Evolutionary conservation across 2,329 filamentous ascomycete species (phyloP), one percentile per base, ranked within the genome.

Genomic region (Fusarium albidum): DNA sequence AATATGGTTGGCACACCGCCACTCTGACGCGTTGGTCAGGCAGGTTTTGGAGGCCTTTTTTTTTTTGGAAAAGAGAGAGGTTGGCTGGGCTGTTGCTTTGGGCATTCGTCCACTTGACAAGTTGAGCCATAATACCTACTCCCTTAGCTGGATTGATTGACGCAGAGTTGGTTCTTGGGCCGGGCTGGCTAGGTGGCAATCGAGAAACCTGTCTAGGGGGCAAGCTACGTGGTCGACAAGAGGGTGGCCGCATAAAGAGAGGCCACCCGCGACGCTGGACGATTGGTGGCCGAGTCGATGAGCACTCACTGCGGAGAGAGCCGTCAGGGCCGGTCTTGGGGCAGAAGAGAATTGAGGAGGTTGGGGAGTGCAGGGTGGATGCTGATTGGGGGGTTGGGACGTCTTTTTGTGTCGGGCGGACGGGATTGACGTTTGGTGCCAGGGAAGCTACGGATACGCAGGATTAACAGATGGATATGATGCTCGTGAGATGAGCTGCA

Each of bases 221-320:
- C 9, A 21, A 46, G 52, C 55, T 63, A 60, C 45, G 62, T 57
- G 54, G 52, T 45, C 39, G 38, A n/a, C n/a, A 33, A 28, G 50
- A 55, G 53, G 52, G 53, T 44, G 64, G 64, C 49, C 65, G 63
- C 65, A 67, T 66, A 25, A 49, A 51, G 15, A 41, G 56, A 65
- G 65, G 46, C 65, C 65, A 63, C 55, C 52, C 52, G 65, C 52
- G 63, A 55, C 49, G 34, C 50, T 17, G 38, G 44, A 47, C 21
- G 41, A 43, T 49, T 42, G 29, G 41, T 43, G 52, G 46, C 52
- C 59, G 53, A 63, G 48, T 61, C 55, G 49, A 55, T 55, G 52
- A 48, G 42, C 51, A 29, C 56, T 31, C 51, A 29, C 56, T 31
- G 45, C 35, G 54, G 39, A 51, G 34, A 48, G 28, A 18, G n/a